Evolutionary conservation across 352 stramenopile genomes (phyloP).

Genomic region (Globisporangium cystogenes): DNA sequence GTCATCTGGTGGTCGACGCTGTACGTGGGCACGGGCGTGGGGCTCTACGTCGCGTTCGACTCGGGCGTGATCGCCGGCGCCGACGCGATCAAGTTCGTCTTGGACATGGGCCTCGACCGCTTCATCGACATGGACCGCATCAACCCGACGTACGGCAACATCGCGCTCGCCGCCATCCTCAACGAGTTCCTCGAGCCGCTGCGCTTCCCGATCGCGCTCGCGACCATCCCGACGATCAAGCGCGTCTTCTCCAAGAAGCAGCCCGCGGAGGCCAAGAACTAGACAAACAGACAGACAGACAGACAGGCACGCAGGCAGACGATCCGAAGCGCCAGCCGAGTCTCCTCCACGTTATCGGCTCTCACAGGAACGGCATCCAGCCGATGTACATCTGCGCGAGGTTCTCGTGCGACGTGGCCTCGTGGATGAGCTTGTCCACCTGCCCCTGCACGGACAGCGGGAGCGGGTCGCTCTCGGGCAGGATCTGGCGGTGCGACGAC

Average conservation of each 20-base stretch:
- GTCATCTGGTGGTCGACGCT: constrained; percentile 77
- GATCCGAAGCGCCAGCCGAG: too few species aligned
- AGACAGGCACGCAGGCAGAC: too few species aligned
- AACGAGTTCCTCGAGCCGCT: constrained; percentile 86
- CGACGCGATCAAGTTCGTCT: constrained; percentile 83
- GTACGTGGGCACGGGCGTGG: constrained; percentile 65
- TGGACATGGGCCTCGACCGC: constrained; percentile 71
- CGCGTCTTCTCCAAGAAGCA: constrained; percentile 49
- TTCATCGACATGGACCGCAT: constrained; percentile 68
- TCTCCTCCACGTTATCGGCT: not conserved
- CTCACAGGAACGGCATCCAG: constrained; percentile 90
- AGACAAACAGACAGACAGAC: not conserved
- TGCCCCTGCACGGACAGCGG: constrained; percentile 91
- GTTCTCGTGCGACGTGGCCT: constrained; percentile 90
- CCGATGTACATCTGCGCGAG: constrained; percentile 95
- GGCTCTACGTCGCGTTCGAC: constrained; percentile 75
- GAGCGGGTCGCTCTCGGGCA: constrained; percentile 82
- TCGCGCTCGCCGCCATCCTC: constrained; percentile 77
- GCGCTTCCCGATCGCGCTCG: constrained; percentile 81
- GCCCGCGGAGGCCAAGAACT: constrained; percentile 9
- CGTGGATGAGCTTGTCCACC: constrained; percentile 92
- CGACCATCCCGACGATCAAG: constrained; percentile 79
- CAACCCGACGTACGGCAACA: constrained; percentile 85
- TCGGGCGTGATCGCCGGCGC: constrained; percentile 57
- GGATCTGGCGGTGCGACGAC: constrained; percentile 50